Evolutionary conservation across 129 eudicot genomes (phyloP), one percentile per base, ranked within the genome.

Genomic region (Dittrichia graveolens): DNA sequence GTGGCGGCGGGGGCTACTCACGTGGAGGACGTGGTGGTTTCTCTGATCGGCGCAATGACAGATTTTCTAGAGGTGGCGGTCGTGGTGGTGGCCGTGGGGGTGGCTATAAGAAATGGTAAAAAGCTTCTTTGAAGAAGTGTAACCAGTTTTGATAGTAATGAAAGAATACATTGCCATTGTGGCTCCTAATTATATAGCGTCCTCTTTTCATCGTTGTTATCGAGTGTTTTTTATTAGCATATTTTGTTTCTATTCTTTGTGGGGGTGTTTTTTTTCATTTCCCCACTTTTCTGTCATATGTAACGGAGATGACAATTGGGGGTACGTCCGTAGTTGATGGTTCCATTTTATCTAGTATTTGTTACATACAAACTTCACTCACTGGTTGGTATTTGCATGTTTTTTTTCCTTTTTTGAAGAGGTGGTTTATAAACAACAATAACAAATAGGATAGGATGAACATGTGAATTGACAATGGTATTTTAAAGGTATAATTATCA

Each of bases 61-160:
- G 84, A 18, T 71, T 77, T 52, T 70, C 74, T 14, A 72, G 77
- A 59, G 84, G 86, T n/a, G 69, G 87, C 7, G 83, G 92, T 8
- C 78, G 86, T 8, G 78, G 92, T 11, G 82, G 84, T 4, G 71
- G 91, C 6, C 71, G 92, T 13, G 53, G 82, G 3, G 86, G 85
- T 8, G 73, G 74, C 14, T 75, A 80, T 75, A 75, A 82, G 50
- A 86, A 61, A 60, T 88, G 88, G 88, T 85, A 79, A 80, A 82
- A 66, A 49, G 65, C 46, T 14, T 75, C 16, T 46, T 8, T 34
- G 58, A 37, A n/a, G 15, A 52, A 68, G 35, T 71, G 64, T 58
- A 45, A 66, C 47, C 67, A 85, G 78, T 82, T 82, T 79, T 85
- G 80, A 65, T 75, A 60, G 31, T 67, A 50, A 63, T 72, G 84